These are phyloP conservation scores for Monosporascus sp. DNA, from an alignment of 2,329 filamentous ascomycete species.

Conservation along the genomic window DNA sequence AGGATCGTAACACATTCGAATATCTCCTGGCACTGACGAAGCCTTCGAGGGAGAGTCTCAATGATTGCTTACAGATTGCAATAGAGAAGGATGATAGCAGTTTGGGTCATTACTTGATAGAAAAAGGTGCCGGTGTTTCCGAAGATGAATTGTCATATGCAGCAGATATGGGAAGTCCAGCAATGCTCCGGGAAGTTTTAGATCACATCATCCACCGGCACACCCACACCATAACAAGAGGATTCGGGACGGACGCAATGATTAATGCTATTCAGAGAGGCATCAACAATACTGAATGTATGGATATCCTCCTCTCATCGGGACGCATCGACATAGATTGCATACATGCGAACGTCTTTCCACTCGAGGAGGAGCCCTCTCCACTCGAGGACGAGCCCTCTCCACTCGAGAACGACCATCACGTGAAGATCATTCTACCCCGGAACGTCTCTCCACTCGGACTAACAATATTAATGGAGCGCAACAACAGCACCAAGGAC, in stretches of 20 bases:
- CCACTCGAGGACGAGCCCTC: no score
- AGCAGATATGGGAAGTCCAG: neutral
- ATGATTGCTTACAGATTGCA: neutral
- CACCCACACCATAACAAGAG: no score
- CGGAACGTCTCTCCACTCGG: neutral
- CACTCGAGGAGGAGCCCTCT: no score
- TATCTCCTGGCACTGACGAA: neutral
- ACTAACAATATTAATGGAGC: neutral
- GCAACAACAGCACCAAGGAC: neutral
- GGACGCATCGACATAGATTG: neutral
- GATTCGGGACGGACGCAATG: neutral
- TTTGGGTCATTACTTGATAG: neutral
- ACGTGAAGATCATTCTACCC: no score
- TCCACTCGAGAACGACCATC: no score
- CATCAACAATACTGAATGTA: neutral
- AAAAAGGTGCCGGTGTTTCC: neutral
- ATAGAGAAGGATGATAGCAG: neutral
- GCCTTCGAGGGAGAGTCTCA: neutral
- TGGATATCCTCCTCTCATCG: neutral
- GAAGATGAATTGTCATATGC: neutral
- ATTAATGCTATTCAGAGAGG: neutral
- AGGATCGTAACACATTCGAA: neutral
- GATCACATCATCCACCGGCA: neutral
- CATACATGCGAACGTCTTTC: neutral
- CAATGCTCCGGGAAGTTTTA: neutral